Evolutionary conservation across 2,329 filamentous ascomycete species (phyloP), one percentile per base, ranked within the genome.

Genomic region (Xylariaceae sp.): DNA sequence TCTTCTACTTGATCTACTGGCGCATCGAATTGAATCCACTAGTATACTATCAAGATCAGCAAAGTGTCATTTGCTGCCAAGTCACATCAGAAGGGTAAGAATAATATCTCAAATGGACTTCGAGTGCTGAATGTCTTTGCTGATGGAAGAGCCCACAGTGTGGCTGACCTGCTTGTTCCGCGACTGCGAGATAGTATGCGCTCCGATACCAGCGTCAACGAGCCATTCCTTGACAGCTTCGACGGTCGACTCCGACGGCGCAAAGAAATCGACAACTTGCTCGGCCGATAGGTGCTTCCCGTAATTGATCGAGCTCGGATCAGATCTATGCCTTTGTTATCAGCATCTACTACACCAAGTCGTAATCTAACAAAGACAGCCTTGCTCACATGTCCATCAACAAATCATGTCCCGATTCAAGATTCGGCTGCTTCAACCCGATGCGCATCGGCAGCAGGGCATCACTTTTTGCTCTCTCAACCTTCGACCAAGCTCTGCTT

Each of bases 1-100:
- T 62, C 52, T 51, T 75, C 72, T 2, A 66, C 66, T 44, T 75
- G 65, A 5, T 56, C 51, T 9, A 66, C 66, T 2, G 65, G 62
- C 10, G 69, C 68, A 53, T 74, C 68, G 42, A 75, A 71, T 53
- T 72, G 68, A 39, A 75, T 55, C 72, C 71, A 75, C 60, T 72
- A 58, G 44, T 54, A 52, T 49, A 59, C 56, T 47, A 47, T 35
- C 6, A 36, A 10, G 38, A 47, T 18, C 47, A 41, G 38, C 7
- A 6, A 2, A n/a, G 5, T 42, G 35, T 7, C 6, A 40, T 41
- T n/a, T n/a, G 2, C 39, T 15, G 1, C 19, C 15, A 30, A 22
- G 7, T 9, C 14, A 14, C 2, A 41, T 22, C 2, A 33, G 4
- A 11, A 17, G 4, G 17, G 22, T 5, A 19, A 22, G 32, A 18